Evolutionary conservation across 78 protist genomes (phyloP), one percentile per base, ranked within the genome.

Genomic region (Protostelium mycophagum): DNA sequence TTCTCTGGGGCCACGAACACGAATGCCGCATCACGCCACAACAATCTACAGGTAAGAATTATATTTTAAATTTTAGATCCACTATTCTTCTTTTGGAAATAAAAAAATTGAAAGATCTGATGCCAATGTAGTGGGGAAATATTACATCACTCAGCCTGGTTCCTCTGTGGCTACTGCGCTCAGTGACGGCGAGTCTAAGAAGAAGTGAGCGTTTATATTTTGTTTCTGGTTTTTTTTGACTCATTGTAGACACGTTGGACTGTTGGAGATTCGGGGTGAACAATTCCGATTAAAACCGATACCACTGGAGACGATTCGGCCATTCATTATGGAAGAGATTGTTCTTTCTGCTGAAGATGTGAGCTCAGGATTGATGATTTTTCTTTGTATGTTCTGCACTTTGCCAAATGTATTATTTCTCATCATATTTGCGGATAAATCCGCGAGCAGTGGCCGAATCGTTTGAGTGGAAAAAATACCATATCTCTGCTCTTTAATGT

Each of bases 1-100:
- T 98, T 29, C 0, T 98, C 0, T 99, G 99, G 99, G 99, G 99
- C 0, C 99, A 97, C 85, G 99, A 98, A 95, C 99, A 97, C 83
- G 98, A 97, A 88, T 94, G 98, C 89, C 38, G 86, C 23, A 88
- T 92, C 85, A 84, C 89, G 28, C 97, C 97, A 31, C 93, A 91
- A 10, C n/a, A n/a, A n/a, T n/a, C n/a, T n/a, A n/a, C n/a, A n/a
- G n/a, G n/a, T n/a, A n/a, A n/a, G 35, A 86, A 34, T 5, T 28
- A 29, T 29, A 0, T 34, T 38, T 86, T 86, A 1, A 38, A 1
- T 38, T 91, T 31, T 9, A 0, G 73, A 87, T 29, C 36, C 28
- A 28, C 5, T 38, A 37, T 89, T 34, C 37, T 10, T 10, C 63
- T 38, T 29, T 29, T 10, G 28, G n/a, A n/a, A n/a, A n/a, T n/a